A percentile compares a stretch with the other conserved stretches of the same genome.
Conservation (phyloP, 2,329 filamentous ascomycete species). For the Trichophyton equinum region DNA sequence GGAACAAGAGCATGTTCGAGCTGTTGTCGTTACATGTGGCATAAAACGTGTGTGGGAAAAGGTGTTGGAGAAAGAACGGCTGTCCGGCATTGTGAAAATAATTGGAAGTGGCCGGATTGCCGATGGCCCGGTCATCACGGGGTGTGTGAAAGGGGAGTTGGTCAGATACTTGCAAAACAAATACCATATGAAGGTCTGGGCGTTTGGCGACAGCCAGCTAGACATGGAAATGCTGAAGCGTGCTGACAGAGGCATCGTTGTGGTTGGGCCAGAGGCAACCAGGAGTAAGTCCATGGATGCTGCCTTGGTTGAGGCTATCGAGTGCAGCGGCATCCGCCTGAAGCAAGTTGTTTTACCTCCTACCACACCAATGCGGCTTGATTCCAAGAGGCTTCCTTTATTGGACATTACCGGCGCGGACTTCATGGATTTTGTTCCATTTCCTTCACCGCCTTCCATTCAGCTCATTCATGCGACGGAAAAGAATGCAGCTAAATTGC, state of each 20-base stretch:
- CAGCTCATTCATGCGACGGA: conserved; percentile 36
- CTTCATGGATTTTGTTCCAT: conserved; percentile 20
- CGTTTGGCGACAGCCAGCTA: conserved; percentile 49
- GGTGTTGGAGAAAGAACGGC: conserved; percentile 34
- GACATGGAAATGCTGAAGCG: conserved; percentile 46
- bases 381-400: conserved; percentile 32
- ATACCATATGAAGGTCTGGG: conserved; percentile 35
- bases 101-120: conserved; percentile 41
- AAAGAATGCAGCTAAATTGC: conserved; percentile 36
- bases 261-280: conserved; percentile 37
- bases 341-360: conserved; percentile 38
- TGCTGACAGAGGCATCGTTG: conserved; percentile 44
- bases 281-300: conserved; percentile 44
- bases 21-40: conserved; percentile 45
- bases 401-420: conserved; percentile 23
- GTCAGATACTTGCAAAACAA: conserved; percentile 30
- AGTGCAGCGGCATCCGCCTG: conserved; percentile 28
- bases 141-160: conserved; percentile 39
- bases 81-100: conserved; percentile 36
- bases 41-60: conserved; percentile 43
- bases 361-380: conserved; percentile 30
- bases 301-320: conserved; percentile 33
- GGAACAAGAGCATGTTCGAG: conserved; percentile 29
- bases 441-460: conserved; percentile 10
- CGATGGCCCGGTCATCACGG: conserved; percentile 41